These are phyloP conservation scores for Aspergillus fumigatus DNA, from an alignment of 2,329 filamentous ascomycete genomes.

Conservation along the genomic window DNA sequence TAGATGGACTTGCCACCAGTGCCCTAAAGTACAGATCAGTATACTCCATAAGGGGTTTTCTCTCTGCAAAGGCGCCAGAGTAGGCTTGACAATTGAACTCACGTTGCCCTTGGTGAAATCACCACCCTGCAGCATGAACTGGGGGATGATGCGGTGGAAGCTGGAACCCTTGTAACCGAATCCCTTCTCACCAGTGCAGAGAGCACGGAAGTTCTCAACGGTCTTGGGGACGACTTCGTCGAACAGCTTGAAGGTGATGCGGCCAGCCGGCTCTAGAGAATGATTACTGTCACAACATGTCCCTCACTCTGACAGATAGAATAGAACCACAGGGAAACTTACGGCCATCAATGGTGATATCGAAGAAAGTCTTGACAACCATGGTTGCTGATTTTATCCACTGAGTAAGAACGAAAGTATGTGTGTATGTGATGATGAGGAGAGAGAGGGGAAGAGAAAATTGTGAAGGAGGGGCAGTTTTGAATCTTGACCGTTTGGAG, in stretches of 20 bases:
- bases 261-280: conserved; percentile 62
- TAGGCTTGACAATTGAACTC: conserved; percentile 37
- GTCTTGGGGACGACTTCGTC: conserved; percentile 86
- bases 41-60: conserved; percentile 7
- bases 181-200: conserved; percentile 76
- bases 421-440: not conserved
- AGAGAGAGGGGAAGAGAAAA: not conserved
- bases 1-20: conserved; percentile 93
- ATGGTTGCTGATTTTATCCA: not conserved
- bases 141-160: conserved; percentile 89
- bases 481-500: not conserved
- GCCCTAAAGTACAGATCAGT: conserved; percentile 51
- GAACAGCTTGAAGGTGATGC: conserved; percentile 87
- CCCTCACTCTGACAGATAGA: not conserved
- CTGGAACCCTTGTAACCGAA: conserved; percentile 76
- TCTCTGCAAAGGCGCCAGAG: not conserved
- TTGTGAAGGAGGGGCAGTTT: not conserved
- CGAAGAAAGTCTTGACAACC: not conserved
- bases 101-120: conserved; percentile 93
- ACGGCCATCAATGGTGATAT: not conserved
- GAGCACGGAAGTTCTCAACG: conserved; percentile 74
- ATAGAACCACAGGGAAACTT: not conserved
- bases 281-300: not conserved
- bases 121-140: conserved; percentile 95
- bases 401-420: not conserved